phyloP scores from a whole-genome alignment of 1,139 yeast genomes.

The Pichia sp. region DNA sequence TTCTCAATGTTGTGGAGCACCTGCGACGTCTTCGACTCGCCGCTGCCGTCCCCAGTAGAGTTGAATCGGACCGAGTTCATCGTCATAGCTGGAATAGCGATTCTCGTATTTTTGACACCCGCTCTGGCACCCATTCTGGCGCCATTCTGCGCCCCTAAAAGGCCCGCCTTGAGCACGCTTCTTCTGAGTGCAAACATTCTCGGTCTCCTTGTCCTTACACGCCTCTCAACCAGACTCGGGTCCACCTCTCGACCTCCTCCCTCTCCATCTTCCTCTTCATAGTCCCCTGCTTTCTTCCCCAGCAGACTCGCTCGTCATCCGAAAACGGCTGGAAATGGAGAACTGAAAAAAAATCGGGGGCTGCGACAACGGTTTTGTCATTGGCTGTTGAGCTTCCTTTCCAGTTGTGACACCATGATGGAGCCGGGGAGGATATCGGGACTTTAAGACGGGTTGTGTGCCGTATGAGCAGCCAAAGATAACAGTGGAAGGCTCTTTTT shows the following conservation, averaged over 20 bases:
- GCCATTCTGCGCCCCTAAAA: background rate
- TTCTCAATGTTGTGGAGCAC: slow-evolving; percentile 19
- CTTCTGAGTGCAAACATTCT: slow-evolving; percentile 13
- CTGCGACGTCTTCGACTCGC: slow-evolving; percentile 17
- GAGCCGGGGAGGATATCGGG: background rate
- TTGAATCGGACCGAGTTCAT: slow-evolving; percentile 11
- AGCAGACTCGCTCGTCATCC: no score
- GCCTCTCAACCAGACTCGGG: background rate
- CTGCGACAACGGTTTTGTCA: slow-evolving; percentile 2
- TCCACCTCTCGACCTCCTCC: background rate
- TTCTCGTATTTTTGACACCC: background rate
- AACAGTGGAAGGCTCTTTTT: no score
- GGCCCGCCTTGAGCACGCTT: slow-evolving; percentile 2
- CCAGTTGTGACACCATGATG: background rate
- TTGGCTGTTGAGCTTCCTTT: background rate
- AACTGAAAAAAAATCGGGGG: background rate
- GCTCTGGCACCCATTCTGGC: background rate
- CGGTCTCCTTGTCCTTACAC: background rate
- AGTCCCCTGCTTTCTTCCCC: background rate
- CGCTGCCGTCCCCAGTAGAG: slow-evolving; percentile 12
- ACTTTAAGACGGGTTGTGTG: no score
- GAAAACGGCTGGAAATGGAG: background rate
- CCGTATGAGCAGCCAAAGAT: no score
- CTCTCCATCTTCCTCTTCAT: background rate
- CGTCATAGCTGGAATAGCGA: background rate